A percentile compares a stretch with the other conserved stretches of the same genome.
These are phyloP conservation scores for Aphanomyces euteiches DNA, from an alignment of 352 stramenopile species.

Conservation along the genomic window DNA sequence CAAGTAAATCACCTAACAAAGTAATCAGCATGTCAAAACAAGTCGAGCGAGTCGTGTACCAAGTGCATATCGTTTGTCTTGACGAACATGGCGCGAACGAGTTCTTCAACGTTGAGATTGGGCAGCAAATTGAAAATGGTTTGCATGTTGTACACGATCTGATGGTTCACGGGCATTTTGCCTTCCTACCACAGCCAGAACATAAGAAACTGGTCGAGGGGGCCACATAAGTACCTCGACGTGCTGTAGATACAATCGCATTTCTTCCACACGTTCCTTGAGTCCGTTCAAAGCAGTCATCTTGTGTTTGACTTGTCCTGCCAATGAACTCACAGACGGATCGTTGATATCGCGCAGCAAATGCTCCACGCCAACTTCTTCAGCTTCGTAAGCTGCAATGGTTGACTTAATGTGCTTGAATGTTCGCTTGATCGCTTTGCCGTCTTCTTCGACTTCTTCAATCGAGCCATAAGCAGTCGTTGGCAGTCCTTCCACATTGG, in stretches of 20 bases:
- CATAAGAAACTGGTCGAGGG: slow-evolving; percentile 11
- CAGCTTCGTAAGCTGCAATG: slow-evolving; percentile 94
- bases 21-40: neutral
- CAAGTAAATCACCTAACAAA: slow-evolving; percentile 92
- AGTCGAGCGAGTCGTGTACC: slow-evolving; percentile 47
- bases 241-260: slow-evolving; percentile 97
- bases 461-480: slow-evolving; percentile 97
- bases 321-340: slow-evolving; percentile 97
- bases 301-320: slow-evolving; percentile 98
- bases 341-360: slow-evolving; percentile 99
- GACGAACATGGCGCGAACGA: slow-evolving; percentile 96
- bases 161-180: slow-evolving; percentile 68
- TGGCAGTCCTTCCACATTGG: slow-evolving; percentile 93
- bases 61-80: slow-evolving; percentile 99
- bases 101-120: slow-evolving; percentile 97
- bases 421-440: slow-evolving; percentile 93
- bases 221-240: slow-evolving; percentile 59
- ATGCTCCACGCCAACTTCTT: slow-evolving; percentile 98
- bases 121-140: slow-evolving; percentile 99
- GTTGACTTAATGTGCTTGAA: slow-evolving; percentile 98
- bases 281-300: slow-evolving; percentile 93
- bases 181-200: slow-evolving; percentile 34
- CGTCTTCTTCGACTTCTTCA: slow-evolving; percentile 95
- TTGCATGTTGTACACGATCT: slow-evolving; percentile 99
- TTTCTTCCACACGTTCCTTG: slow-evolving; percentile 94